Base-by-base conservation (phyloP, 2,329 filamentous ascomycete genomes). In the Fusarium metavorans region DNA sequence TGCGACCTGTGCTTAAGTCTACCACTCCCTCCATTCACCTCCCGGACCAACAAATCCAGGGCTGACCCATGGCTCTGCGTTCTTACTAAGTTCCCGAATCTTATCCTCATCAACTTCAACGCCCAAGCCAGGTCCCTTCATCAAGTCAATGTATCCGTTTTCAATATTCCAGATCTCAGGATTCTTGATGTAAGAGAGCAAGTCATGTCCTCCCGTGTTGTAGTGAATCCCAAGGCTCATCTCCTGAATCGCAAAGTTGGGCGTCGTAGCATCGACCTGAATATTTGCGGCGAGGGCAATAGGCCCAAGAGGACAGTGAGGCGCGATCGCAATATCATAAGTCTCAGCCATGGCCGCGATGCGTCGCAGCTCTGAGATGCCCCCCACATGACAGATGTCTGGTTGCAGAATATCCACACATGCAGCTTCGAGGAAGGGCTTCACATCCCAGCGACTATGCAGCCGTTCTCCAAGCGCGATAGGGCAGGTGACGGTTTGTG, bases 221-320 rank as follows among this genome's bases (percentile, higher is more conserved):
- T 95, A 95, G 80, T 95, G 94, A 76, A 95, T 95, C 0, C 93
- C 93, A 34, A 95, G 78, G 63, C 91, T 92, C 93, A 95, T 95
- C 81, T 95, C 93, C 78, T 94, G 91, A 35, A 95, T 95, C 0
- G 88, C 89, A 79, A 93, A 94, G 80, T 92, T 95, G 23, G 87
- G 87, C 23, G 84, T 89, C 11, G 83, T 84, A 23, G 88, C 85
- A 27, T 90, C 91, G 2, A 95, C 88, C 72, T 95, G 93, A 45
- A 94, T 85, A 65, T 88, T 91, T 0, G 93, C 93, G 1, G 93
- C 93, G 18, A 95, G 84, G 0, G 93, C 92, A 59, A 95, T 92
- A 0, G 93, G 93, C 0, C 93, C 93, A 0, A 95, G 81, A 0
- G 93, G 93, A 74, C 92, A 94, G 76, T 95, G 93, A 2, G 93